Evolutionary conservation across 352 stramenopile species (phyloP).

Genomic region (Nothophytophthora sp.): DNA sequence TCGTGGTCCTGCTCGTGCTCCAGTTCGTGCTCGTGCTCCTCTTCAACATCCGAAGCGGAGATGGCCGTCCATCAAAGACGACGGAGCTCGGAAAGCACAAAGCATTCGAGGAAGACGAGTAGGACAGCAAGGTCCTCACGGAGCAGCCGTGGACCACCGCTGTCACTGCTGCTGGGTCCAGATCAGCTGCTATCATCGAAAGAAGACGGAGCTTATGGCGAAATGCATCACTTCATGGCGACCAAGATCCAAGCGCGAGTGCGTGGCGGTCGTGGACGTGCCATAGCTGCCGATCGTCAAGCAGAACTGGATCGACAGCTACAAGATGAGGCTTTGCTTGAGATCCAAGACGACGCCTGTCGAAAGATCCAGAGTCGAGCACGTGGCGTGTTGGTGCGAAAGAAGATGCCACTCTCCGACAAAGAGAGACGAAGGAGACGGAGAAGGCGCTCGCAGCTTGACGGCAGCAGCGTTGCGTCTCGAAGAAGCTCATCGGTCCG

Average conservation of each 20-base stretch:
- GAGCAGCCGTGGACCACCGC: conserved; percentile 8
- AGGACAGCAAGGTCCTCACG: conserved; percentile 2
- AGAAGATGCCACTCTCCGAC: conserved; percentile 22
- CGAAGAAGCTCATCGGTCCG: too few relatives aligned
- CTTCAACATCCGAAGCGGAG: too few relatives aligned
- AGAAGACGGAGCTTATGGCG: conserved; percentile 13
- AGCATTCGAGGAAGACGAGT: not conserved
- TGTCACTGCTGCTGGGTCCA: conserved; percentile 2
- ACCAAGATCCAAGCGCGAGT: conserved; percentile 41
- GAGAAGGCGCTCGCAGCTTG: conserved; percentile 4
- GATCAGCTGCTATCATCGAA: not conserved
- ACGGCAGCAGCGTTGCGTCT: not conserved
- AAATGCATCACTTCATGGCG: conserved; percentile 32
- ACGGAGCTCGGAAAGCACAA: conserved; percentile 3
- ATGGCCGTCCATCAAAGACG: not conserved
- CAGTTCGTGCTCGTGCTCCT: conserved; percentile 21
- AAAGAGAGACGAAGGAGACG: conserved; percentile 9
- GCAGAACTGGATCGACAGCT: conserved; percentile 39
- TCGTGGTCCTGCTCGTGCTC: conserved; percentile 17
- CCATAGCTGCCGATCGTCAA: conserved; percentile 11
- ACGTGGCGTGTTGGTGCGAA: conserved; percentile 35
- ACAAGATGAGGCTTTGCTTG: conserved; percentile 37
- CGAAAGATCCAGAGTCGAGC: conserved; percentile 44
- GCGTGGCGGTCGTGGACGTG: conserved; percentile 31
- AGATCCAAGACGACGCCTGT: conserved; percentile 33